phyloP scores from a whole-genome alignment of 2,329 filamentous ascomycete genomes.

The Penicillium occitanis region DNA sequence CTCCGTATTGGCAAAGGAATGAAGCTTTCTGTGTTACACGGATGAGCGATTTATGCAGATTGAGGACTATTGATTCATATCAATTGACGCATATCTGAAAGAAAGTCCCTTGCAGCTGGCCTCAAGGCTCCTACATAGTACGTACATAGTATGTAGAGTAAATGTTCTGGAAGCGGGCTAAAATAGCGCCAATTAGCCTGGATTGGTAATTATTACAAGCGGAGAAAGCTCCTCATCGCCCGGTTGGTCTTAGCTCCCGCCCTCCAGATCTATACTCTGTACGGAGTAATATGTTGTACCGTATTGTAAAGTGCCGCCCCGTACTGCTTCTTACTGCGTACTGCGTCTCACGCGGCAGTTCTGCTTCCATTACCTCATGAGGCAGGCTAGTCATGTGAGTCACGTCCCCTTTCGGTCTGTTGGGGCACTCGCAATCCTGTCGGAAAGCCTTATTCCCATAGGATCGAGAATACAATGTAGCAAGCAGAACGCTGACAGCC shows the following conservation, averaged over 20 bases:
- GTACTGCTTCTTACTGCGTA: slow-evolving; percentile 13
- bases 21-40: slow-evolving; percentile 3
- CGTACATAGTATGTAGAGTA: background rate
- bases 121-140: too few species aligned
- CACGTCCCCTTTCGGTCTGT: background rate
- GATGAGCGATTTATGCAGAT: slow-evolving; percentile 1
- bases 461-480: background rate
- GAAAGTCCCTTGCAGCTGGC: slow-evolving; percentile 3
- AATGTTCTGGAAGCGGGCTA: slow-evolving; percentile 8
- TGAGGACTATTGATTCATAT: background rate
- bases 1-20: background rate
- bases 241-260: background rate
- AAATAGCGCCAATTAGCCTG: background rate
- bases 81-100: background rate
- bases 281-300: background rate
- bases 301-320: background rate
- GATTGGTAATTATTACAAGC: background rate
- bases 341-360: slow-evolving; percentile 1
- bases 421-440: background rate
- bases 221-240: background rate
- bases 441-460: background rate
- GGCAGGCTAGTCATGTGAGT: background rate
- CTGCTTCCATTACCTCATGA: background rate
- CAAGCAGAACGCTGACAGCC: background rate
- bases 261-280: background rate